Base-by-base conservation (phyloP, 2,329 filamentous ascomycete species). In the Diaporthe sp. region DNA sequence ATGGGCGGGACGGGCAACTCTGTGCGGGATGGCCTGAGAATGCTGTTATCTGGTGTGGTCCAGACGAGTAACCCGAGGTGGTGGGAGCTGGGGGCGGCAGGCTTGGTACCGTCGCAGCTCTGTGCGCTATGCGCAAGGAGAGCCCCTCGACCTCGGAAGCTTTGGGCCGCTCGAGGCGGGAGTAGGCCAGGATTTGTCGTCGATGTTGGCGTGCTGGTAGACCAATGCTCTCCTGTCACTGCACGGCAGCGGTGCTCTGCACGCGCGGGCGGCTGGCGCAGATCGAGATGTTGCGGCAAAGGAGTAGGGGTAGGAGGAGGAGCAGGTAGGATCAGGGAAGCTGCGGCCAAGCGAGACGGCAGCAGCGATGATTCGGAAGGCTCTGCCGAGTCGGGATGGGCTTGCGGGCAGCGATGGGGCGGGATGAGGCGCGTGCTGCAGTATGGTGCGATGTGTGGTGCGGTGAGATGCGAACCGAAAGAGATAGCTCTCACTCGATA, bases 331-430 rank as follows among this genome's bases (percentile, higher is more conserved):
- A 28, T 17, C 44, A n/a, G 65, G 31, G 34, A 34, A 55, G 34
- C 49, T 55, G 65, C 31, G 65, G n/a, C 34, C 49, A 19, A 49
- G 22, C 46, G 19, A 37, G 46, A 51, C n/a, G 65, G 42, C 22
- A 53, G 65, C 7, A 39, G 31, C 46, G 13, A 53, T 53, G 22
- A 31, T 53, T 68, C 65, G 65, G 49, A 69, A 69, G 65, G 49
- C 49, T 28, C 49, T 69, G 49, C 65, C 65, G 65, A 42, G 65
- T 69, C 49, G n/a, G 65, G 65, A 25, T 69, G n/a, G n/a, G 34
- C n/a, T 17, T 68, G 65, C 46, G 62, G 65, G 49, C 34, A 42
- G 65, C 49, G 31, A 53, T 39, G 28, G 31, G 65, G 34, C 44
- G 44, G 28, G 44, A 31, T 51, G 62, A 37, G 62, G 44, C 49